Base-by-base conservation (phyloP, 495 filamentous ascomycete genomes). In the Daldinia caldariorum region DNA sequence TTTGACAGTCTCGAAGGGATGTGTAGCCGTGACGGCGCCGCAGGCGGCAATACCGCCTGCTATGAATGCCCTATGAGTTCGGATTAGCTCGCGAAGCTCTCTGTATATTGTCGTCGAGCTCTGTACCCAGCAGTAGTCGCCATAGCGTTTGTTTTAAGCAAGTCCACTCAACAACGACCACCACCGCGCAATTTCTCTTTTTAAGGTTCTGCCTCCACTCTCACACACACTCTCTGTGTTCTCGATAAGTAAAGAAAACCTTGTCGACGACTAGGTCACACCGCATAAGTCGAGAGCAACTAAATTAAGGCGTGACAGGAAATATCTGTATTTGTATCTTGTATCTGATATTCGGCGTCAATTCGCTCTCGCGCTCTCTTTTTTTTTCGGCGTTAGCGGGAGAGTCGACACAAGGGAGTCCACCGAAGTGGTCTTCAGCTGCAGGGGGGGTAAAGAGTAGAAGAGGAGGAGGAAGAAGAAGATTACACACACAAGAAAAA, bases 1-100 rank as follows among this genome's bases (percentile, higher is more conserved):
- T 88, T 99, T 99, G 63, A 98, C 93, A 6, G 95, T 98, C 81
- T 99, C 95, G 83, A 98, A 97, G 66, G 93, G 92, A 79, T 99
- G 95, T 41, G 95, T 99, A 51, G 96, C 94, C 4, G 95, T 98
- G 57, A 99, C 96, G 58, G 95, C 95, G 70, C 95, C 95, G 81
- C 94, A 97, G 58, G 96, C 95, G 71, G 95, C 95, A 76, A 98
- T 91, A 67, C 95, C 95, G 78, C 95, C 95, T 29, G 95, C 94
- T 70, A 98, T 86, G 85, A 99, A 99, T 50, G 86, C 84, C 61
- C 87, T 87, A 61, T 38, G 3, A 58, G 20, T 69, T 58, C 74
- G 69, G 16, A 32, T 76, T 55, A 70, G 69, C 29, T 29, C 5
- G 34, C 13, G 31, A 13, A 57, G 58, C 35, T 53, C 0, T 49